Evolutionary conservation across 2,329 filamentous ascomycete genomes (phyloP).

Genomic region (Orbilia javanica): DNA sequence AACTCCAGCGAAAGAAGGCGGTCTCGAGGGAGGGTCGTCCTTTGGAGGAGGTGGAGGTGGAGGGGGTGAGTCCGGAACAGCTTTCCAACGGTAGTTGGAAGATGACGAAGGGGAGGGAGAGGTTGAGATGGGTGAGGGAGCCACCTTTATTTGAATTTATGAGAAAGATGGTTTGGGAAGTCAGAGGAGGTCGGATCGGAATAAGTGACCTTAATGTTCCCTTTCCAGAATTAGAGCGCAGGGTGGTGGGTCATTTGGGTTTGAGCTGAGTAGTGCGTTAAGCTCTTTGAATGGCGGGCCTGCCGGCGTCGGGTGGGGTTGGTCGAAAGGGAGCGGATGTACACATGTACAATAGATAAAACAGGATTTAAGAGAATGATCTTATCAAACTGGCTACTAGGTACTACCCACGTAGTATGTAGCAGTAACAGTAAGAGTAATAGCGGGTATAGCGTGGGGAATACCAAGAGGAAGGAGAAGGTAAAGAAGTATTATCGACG

Average conservation of each 20-base stretch:
- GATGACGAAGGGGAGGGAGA: constrained; percentile 54
- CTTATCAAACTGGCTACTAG: constrained; percentile 7
- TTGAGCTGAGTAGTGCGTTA: background rate
- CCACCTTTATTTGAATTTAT: constrained; percentile 52
- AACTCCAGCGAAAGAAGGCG: constrained; percentile 27
- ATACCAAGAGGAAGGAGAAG: background rate
- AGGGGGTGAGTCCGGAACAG: constrained; percentile 56
- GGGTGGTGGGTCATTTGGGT: constrained; percentile 53
- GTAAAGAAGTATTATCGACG: background rate
- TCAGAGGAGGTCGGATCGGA: constrained; percentile 20
- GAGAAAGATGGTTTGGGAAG: constrained; percentile 16
- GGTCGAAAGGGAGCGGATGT: constrained; percentile 17
- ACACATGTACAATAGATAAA: constrained; percentile 5
- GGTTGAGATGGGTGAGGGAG: constrained; percentile 58
- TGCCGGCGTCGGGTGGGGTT: constrained; percentile 51
- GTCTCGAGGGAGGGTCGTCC: constrained; percentile 42
- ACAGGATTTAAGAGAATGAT: background rate
- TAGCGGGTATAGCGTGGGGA: constrained; percentile 5
- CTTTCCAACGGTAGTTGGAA: constrained; percentile 57
- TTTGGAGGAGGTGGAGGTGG: constrained; percentile 56
- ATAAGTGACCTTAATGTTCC: constrained; percentile 16
- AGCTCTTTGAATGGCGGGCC: constrained; percentile 15
- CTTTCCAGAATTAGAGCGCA: constrained; percentile 18
- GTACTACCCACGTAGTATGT: background rate
- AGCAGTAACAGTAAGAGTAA: background rate